A percentile compares a stretch with the other conserved stretches of the same genome.
phyloP scores from a whole-genome alignment of 2,329 filamentous ascomycete genomes.

The Geosmithia putterillii region DNA sequence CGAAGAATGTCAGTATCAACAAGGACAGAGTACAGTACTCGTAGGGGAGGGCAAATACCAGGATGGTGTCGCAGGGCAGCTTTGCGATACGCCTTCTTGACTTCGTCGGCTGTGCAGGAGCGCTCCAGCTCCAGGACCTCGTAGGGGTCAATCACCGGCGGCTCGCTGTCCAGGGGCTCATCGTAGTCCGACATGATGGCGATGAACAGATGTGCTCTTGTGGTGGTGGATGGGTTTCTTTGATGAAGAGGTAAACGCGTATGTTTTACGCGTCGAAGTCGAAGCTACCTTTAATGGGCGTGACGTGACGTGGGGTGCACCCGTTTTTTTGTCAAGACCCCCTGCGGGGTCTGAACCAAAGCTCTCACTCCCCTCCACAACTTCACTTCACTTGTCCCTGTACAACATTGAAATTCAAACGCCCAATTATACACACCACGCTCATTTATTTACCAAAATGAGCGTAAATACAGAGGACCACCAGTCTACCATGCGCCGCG shows the following conservation, averaged over 20 bases:
- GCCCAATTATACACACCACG: no score
- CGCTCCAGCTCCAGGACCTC: slow-evolving; percentile 61
- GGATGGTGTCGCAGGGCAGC: slow-evolving; percentile 79
- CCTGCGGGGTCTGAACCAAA: background rate
- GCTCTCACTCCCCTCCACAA: background rate
- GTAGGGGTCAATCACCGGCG: slow-evolving; percentile 64
- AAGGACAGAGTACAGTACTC: slow-evolving; percentile 7
- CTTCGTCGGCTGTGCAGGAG: slow-evolving; percentile 60
- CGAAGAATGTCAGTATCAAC: slow-evolving; percentile 2
- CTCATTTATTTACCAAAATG: background rate
- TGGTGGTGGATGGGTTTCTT: background rate
- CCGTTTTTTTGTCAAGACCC: background rate
- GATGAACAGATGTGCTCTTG: background rate
- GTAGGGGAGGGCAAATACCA: slow-evolving; percentile 36
- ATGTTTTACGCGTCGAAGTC: background rate
- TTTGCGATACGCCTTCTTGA: slow-evolving; percentile 88
- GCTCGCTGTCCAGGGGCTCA: slow-evolving; percentile 41
- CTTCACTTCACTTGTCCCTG: background rate
- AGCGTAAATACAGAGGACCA: slow-evolving; percentile 15
- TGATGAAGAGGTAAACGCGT: slow-evolving; percentile 1
- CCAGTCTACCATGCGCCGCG: slow-evolving; percentile 48
- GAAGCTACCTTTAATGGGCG: background rate
- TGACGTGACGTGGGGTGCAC: background rate
- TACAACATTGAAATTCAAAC: background rate
- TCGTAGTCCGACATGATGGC: slow-evolving; percentile 34